Evolutionary conservation across 2,329 filamentous ascomycete genomes (phyloP), one percentile per base, ranked within the genome.

Genomic region (Exophiala alcalophila): DNA sequence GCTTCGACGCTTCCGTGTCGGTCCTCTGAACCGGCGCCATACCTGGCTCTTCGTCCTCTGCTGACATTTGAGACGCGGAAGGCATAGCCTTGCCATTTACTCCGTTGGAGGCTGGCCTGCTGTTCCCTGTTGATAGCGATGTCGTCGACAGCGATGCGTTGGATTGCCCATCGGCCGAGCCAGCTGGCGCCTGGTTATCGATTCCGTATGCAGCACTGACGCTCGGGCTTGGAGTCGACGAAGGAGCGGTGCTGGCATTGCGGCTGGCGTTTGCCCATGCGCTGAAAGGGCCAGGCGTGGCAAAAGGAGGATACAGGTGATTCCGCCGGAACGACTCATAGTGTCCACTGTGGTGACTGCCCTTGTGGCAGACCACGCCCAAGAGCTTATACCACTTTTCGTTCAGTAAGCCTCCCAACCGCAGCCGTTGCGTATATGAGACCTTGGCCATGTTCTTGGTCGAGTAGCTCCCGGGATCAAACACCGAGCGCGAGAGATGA

Each of bases 281-380:
- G 47, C 85, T 83, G 64, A 94, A 91, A 0, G 81, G 81, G 54
- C 86, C 83, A 0, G 85, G 81, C 5, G 91, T 96, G 1, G 87
- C 85, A 61, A 82, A 97, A 0, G 90, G 90, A 3, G 84, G 70
- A 36, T 83, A 80, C 6, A 87, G 68, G 45, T 86, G 84, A 64
- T 97, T 92, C 25, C 92, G 79, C 23, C 92, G 78, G 64, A 97
- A 97, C 1, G 89, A 91, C 64, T 98, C 92, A 67, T 98, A 98
- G 61, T 98, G 92, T 1, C 92, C 92, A 57, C 89, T 95, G 60
- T 95, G 84, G 62, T 98, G 92, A 50, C 86, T 94, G 25, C 92
- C 92, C 59, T 94, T 94, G 62, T 98, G 92, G 15, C 87, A 94
- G 24, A 98, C 88, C 24, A 94, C 79, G 9, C 84, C 88, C 0